These are phyloP conservation scores for Hordeum marinum DNA, from an alignment of 176 grass and related monocot species.

Conservation along the genomic window DNA sequence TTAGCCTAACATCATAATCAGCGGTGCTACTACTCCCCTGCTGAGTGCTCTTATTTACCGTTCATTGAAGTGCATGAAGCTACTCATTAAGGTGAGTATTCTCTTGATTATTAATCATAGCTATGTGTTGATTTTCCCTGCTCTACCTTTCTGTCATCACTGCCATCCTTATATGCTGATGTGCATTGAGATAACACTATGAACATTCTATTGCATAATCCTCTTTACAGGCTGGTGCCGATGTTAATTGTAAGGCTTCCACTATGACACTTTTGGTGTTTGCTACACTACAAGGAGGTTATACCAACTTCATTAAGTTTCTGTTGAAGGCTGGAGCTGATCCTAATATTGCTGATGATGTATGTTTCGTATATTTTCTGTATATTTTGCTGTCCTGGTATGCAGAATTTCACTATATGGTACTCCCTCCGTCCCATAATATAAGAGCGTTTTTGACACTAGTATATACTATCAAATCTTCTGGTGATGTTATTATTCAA, in stretches of 20 bases:
- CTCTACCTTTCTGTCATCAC: not conserved
- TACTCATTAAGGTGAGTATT: conserved; percentile 42
- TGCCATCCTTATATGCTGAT: not conserved
- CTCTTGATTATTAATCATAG: not conserved
- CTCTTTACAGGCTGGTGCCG: conserved; percentile 42
- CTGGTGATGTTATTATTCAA: not conserved
- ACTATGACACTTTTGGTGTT: not conserved
- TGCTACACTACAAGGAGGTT: conserved; percentile 8
- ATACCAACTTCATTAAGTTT: conserved; percentile 24
- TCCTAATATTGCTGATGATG: conserved; percentile 41
- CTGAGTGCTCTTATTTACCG: conserved; percentile 12
- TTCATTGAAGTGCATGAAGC: conserved; percentile 43
- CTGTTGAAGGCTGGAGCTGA: conserved; percentile 41
- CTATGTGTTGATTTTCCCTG: not conserved
- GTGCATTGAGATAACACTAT: not conserved
- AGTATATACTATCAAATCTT: not conserved
- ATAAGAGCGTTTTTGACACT: too few species aligned
- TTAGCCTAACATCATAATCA: conserved; percentile 25
- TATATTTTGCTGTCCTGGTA: not conserved
- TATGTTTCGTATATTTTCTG: conserved; percentile 15
- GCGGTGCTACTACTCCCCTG: not conserved
- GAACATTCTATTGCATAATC: conserved; percentile 3
- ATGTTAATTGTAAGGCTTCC: conserved; percentile 24
- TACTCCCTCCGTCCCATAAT: too few species aligned
- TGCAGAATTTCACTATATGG: not conserved